phyloP scores from a whole-genome alignment of 495 filamentous ascomycete species.

The Lasiosphaeriaceae sp. region DNA sequence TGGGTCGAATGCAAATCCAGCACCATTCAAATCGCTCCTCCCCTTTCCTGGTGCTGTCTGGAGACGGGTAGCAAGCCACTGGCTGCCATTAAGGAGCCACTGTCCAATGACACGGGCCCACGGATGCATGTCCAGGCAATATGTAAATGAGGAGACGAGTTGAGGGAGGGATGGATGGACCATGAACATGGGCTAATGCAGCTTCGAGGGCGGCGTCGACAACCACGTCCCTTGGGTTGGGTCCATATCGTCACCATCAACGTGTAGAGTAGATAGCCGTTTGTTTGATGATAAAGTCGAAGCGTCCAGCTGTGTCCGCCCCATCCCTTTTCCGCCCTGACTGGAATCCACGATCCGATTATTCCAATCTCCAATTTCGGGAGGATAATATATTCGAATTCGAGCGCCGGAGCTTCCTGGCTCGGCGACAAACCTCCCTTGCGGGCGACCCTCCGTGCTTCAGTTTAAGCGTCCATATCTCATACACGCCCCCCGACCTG shows the following conservation, averaged over 20 bases:
- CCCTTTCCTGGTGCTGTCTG: no score
- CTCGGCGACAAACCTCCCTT: slow-evolving; percentile 21
- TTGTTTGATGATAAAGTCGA: slow-evolving; percentile 14
- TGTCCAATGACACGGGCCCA: slow-evolving; percentile 17
- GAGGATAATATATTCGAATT: slow-evolving; percentile 1
- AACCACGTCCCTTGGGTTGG: not conserved
- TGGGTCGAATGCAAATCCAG: slow-evolving; percentile 20
- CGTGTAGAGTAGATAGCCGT: not conserved
- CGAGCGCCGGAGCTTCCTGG: slow-evolving; percentile 11
- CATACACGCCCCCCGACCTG: slow-evolving; percentile 13
- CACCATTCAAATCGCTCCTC: slow-evolving; percentile 22
- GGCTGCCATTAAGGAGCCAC: not conserved
- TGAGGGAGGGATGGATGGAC: not conserved
- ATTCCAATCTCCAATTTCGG: not conserved
- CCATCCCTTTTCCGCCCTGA: slow-evolving; percentile 1
- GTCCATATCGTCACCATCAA: slow-evolving; percentile 12
- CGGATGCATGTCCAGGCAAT: not conserved
- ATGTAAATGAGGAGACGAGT: no score
- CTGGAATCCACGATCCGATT: not conserved
- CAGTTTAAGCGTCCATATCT: slow-evolving; percentile 16
- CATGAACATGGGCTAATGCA: not conserved
- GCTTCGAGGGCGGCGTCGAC: not conserved
- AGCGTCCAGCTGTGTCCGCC: slow-evolving; percentile 2
- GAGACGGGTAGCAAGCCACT: not conserved
- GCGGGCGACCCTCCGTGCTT: slow-evolving; percentile 17